Percentiles rank a stretch among this genome's conserved stretches.
Evolutionary conservation across 192 early-diverging fungal genomes (phyloP).

Genomic region (Entomortierella chlamydospora): DNA sequence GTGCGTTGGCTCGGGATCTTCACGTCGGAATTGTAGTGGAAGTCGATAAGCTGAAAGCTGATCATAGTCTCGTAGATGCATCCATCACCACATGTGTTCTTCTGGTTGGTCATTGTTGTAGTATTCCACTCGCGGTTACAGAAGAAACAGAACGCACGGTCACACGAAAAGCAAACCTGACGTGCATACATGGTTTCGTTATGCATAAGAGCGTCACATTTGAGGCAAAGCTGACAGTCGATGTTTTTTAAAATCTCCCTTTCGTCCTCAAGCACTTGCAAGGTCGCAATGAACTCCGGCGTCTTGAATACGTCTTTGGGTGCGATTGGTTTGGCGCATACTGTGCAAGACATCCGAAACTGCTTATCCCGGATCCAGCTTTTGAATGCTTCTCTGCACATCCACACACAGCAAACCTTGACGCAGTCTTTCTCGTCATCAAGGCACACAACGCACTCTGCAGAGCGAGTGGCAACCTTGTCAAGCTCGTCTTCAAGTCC

Average conservation of each 20-base stretch:
- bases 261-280: slow-evolving; percentile 26
- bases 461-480: not conserved
- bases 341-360: slow-evolving; percentile 28
- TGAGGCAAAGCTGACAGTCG: slow-evolving; percentile 32
- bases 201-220: slow-evolving; percentile 27
- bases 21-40: slow-evolving; percentile 21
- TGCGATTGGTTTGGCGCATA: slow-evolving; percentile 25
- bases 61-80: slow-evolving; percentile 40
- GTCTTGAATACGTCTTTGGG: slow-evolving; percentile 34
- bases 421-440: slow-evolving; percentile 14
- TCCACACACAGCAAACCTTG: slow-evolving; percentile 21
- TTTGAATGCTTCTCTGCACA: slow-evolving; percentile 25
- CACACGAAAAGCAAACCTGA: slow-evolving; percentile 17
- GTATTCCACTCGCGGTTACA: slow-evolving; percentile 36
- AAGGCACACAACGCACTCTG: slow-evolving; percentile 30
- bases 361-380: slow-evolving; percentile 29
- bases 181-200: slow-evolving; percentile 30
- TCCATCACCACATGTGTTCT: slow-evolving; percentile 26
- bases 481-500: slow-evolving; percentile 16
- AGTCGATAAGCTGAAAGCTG: slow-evolving; percentile 17
- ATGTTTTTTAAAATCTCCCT: slow-evolving; percentile 21
- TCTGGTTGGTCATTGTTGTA: slow-evolving; percentile 6
- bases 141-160: slow-evolving; percentile 33
- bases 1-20: slow-evolving; percentile 29
- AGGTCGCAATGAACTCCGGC: slow-evolving; percentile 26